Base-by-base conservation (phyloP, 2,329 filamentous ascomycete species). In the Hortaea werneckii region DNA sequence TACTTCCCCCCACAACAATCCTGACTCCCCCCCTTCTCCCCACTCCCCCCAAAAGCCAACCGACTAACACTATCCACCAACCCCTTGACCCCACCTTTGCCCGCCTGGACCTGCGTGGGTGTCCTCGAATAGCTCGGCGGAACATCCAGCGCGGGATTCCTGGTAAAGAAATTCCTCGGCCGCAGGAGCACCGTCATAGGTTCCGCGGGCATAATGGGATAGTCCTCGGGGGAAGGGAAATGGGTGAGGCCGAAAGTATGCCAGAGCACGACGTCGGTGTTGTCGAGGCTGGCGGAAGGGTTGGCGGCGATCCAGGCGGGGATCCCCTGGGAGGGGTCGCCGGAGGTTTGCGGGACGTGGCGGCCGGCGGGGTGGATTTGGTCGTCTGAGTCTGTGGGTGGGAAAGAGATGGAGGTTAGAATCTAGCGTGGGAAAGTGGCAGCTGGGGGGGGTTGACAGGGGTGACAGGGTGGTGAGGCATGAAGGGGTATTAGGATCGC, bases 201-300 rank as follows among this genome's bases (percentile, higher is more conserved):
- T 71, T 73, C 61, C 11, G 59, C 60, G 5, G 58, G 57, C 50
- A 53, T 53, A 56, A 95, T 75, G 29, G 89, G 89, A 71, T 87
- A 95, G 65, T 95, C 89, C 62, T 95, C 89, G 0, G 88, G 87
- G 0, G 85, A 72, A 0, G 89, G 88, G 71, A 95, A 90, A 63
- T 95, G 89, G 0, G 84, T 90, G 32, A 95, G 74, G 32, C 89
- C 89, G 59, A 95, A 95, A 0, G 87, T 94, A 68, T 95, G 88
- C 88, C 88, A 95, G 11, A 95, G 76, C 1, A 95, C 88, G 29
- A 95, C 70, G 62, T 95, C 86, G 0, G 81, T 85, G 70, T 95
- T 84, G 45, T 84, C 85, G 54, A 94, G 80, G 27, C 71, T 76
- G 47, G 77, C 79, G 40, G 69, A 69, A 9, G 84, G 80, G 50